phyloP scores from a whole-genome alignment of 2,329 filamentous ascomycete species.

The Gyromitra esculenta region DNA sequence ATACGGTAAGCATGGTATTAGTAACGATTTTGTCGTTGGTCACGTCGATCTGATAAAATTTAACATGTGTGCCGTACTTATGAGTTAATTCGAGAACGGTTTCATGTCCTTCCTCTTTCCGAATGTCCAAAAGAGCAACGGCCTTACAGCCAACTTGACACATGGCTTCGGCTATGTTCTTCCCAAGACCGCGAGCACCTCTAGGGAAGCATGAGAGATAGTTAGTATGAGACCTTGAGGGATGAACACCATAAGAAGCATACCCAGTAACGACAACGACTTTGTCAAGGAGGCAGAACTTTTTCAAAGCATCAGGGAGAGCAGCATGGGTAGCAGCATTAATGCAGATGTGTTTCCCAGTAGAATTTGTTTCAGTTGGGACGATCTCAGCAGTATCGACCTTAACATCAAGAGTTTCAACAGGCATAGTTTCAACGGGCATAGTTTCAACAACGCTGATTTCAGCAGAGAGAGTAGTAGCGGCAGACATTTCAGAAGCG shows the following conservation, averaged over 20 bases:
- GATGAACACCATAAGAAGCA: conserved; percentile 56
- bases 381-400: background rate
- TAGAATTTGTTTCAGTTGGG: background rate
- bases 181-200: conserved; percentile 78
- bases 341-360: background rate
- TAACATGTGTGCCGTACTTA: conserved; percentile 75
- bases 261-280: conserved; percentile 77
- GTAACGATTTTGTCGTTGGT: conserved; percentile 75
- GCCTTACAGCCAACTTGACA: conserved; percentile 78
- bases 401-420: background rate
- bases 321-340: conserved; percentile 5
- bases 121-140: conserved; percentile 78
- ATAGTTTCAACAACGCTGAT: background rate
- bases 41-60: conserved; percentile 81
- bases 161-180: conserved; percentile 80
- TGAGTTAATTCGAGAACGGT: conserved; percentile 74
- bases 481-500: conserved; percentile 5
- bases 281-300: conserved; percentile 75
- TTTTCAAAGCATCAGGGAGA: conserved; percentile 68
- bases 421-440: too few relatives aligned
- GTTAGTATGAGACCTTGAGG: conserved; percentile 1
- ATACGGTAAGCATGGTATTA: conserved; percentile 56
- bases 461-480: background rate
- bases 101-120: conserved; percentile 76
- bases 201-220: conserved; percentile 60